Conservation (phyloP, 192 early-diverging fungal genomes). For the Coemansia furcata region DNA sequence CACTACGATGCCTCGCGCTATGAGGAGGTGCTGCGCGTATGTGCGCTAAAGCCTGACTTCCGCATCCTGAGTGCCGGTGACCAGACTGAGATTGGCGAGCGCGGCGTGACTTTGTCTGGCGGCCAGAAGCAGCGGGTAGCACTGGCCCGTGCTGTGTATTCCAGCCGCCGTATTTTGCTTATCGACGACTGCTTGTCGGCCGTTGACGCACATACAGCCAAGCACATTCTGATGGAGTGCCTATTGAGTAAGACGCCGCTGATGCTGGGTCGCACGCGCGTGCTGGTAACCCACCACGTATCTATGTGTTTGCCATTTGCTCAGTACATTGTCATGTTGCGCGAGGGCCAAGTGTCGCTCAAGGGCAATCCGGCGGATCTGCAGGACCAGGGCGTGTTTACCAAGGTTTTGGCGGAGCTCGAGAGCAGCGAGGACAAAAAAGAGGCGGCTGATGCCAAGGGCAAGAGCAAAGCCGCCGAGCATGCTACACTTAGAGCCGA, state of each 20-base stretch:
- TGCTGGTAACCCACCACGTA: constrained; percentile 87
- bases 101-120: constrained; percentile 74
- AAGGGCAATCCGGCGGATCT: constrained; percentile 54
- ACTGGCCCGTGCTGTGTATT: constrained; percentile 83
- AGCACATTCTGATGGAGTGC: constrained; percentile 74
- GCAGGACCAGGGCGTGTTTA: constrained; percentile 46
- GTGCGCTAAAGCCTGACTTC: constrained; percentile 79
- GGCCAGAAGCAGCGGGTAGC: constrained; percentile 83
- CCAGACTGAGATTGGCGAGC: constrained; percentile 85
- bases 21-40: constrained; percentile 69
- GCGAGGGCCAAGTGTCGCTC: constrained; percentile 59
- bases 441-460: constrained; percentile 32
- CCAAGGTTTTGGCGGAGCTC: constrained; percentile 6
- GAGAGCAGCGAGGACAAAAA: constrained; percentile 16
- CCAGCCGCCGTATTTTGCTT: constrained; percentile 59
- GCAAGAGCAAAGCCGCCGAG: neutral
- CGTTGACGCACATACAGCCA: constrained; percentile 91
- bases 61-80: constrained; percentile 83
- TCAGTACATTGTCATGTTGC: constrained; percentile 58
- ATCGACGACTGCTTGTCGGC: constrained; percentile 89
- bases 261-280: constrained; percentile 71
- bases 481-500: constrained; percentile 26
- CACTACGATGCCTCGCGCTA: constrained; percentile 72
- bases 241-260: constrained; percentile 59
- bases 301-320: constrained; percentile 54